Conservation (phyloP, 768 basidiomycete species). For the Boletus rubropictus region DNA sequence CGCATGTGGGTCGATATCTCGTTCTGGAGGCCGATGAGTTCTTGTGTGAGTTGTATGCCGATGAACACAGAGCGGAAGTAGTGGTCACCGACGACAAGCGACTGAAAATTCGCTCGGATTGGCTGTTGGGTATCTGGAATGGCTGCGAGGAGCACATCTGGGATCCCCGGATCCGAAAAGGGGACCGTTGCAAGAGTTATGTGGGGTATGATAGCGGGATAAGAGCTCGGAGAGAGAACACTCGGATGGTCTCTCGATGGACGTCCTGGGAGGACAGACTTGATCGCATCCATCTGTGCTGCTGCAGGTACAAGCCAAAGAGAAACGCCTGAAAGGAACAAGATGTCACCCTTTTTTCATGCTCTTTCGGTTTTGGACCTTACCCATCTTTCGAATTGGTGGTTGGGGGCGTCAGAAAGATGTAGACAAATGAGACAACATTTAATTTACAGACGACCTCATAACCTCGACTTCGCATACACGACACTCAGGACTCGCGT, state of each 20-base stretch:
- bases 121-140: conserved; percentile 32
- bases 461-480: background rate
- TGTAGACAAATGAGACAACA: background rate
- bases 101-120: conserved; percentile 44
- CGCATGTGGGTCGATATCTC: conserved; percentile 38
- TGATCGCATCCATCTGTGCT: conserved; percentile 40
- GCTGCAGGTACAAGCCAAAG: conserved; percentile 66
- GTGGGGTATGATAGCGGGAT: conserved; percentile 62
- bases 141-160: conserved; percentile 32
- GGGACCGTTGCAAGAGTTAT: conserved; percentile 56
- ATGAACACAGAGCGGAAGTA: conserved; percentile 72
- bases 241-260: conserved; percentile 8
- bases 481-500: conserved; percentile 19
- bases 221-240: conserved; percentile 37
- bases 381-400: conserved; percentile 17
- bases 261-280: conserved; percentile 42
- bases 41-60: conserved; percentile 40
- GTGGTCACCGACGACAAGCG: conserved; percentile 51
- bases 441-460: conserved; percentile 4
- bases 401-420: background rate
- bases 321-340: conserved; percentile 41
- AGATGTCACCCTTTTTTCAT: background rate
- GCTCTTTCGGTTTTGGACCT: conserved; percentile 1
- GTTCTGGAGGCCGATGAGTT: conserved; percentile 44
- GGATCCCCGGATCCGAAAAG: conserved; percentile 5